Conservation (phyloP, 2,329 filamentous ascomycete species). For the Podosphaera xanthii region DNA sequence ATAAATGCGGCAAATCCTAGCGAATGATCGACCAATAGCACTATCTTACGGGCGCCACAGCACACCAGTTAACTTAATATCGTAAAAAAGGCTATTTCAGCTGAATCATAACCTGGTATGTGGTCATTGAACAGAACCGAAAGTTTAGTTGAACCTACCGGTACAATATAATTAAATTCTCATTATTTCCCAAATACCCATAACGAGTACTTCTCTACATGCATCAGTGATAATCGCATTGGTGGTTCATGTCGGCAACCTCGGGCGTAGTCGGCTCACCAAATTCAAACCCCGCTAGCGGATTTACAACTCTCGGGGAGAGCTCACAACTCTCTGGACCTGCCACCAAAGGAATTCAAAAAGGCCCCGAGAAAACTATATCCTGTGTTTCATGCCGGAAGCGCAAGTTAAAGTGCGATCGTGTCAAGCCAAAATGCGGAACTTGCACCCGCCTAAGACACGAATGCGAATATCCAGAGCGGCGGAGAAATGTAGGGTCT, state of each 20-base stretch:
- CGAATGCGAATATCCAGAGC: conserved; percentile 74
- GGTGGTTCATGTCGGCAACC: conserved; percentile 1
- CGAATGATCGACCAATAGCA: not conserved
- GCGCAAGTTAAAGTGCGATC: conserved; percentile 74
- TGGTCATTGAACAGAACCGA: not conserved
- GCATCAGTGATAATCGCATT: not conserved
- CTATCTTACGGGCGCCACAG: not conserved
- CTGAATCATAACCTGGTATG: not conserved
- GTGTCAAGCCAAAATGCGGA: conserved; percentile 52
- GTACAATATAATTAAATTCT: not conserved
- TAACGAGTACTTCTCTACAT: not conserved
- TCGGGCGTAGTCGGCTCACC: not conserved
- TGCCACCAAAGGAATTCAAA: not conserved
- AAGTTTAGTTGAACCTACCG: no score
- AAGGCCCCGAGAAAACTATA: conserved; percentile 29
- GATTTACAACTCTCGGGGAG: not conserved
- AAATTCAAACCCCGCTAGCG: not conserved
- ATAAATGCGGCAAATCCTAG: not conserved
- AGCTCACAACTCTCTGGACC: not conserved
- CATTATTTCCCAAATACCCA: not conserved
- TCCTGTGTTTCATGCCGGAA: conserved; percentile 67
- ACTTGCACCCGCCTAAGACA: conserved; percentile 55
- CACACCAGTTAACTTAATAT: not conserved
- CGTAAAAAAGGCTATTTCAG: not conserved
- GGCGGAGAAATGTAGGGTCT: conserved; percentile 65